Evolutionary conservation across 73 alveolate species (phyloP).

Genomic region (Urostyla sp.): DNA sequence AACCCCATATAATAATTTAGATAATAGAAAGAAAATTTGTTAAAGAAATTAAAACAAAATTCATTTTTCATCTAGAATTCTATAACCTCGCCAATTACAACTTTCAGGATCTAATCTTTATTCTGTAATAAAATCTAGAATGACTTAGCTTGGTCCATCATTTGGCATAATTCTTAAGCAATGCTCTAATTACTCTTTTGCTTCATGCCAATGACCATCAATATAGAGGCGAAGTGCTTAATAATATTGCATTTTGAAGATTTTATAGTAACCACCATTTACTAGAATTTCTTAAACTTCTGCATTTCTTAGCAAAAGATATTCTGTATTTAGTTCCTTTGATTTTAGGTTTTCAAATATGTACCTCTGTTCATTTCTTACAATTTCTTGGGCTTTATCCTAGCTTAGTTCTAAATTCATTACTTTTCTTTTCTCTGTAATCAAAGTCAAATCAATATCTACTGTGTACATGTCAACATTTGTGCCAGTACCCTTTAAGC

Average conservation of each 20-base stretch:
- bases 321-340: constrained; percentile 8
- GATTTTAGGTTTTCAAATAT: constrained; percentile 30
- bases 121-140: constrained; percentile 9
- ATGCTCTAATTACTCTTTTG: constrained; percentile 18
- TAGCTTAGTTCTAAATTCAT: no score
- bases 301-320: constrained; percentile 1
- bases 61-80: constrained; percentile 42
- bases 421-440: no score
- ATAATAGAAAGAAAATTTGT: no score
- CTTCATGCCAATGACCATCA: constrained; percentile 36
- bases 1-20: no score
- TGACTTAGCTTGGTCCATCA: constrained; percentile 33
- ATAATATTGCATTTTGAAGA: constrained; percentile 13
- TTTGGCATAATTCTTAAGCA: constrained; percentile 37
- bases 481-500: constrained; percentile 77
- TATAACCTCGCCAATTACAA: constrained; percentile 16
- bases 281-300: constrained; percentile 26
- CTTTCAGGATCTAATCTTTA: background rate
- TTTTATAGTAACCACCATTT: constrained; percentile 23
- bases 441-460: constrained; percentile 75
- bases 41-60: background rate
- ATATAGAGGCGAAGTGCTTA: constrained; percentile 36
- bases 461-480: constrained; percentile 78
- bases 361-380: constrained; percentile 44
- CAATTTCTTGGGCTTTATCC: constrained; percentile 13